A percentile compares a stretch with the other conserved stretches of the same genome.
phyloP scores from a whole-genome alignment of 345 rosid species.

The Salix exigua region DNA sequence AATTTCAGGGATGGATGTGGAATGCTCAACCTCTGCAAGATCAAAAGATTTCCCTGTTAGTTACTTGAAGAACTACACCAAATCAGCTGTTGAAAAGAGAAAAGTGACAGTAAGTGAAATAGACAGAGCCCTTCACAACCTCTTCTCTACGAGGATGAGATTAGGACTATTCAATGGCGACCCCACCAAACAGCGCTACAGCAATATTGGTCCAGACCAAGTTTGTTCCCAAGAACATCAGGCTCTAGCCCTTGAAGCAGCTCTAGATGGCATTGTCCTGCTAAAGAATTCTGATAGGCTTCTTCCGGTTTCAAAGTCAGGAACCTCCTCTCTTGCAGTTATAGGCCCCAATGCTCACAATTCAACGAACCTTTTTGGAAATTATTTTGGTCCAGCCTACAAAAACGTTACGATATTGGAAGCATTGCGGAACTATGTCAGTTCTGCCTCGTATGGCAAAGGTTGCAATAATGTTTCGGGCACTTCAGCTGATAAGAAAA shows the following conservation, averaged over 20 bases:
- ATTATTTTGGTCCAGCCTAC: constrained; percentile 79
- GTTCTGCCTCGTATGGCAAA: constrained; percentile 38
- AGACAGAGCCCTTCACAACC: constrained; percentile 74
- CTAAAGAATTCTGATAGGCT: constrained; percentile 55
- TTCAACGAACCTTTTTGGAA: constrained; percentile 55
- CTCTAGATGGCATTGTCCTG: constrained; percentile 77
- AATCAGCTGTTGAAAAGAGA: constrained; percentile 61
- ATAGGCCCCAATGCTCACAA: constrained; percentile 81
- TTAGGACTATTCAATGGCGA: constrained; percentile 76
- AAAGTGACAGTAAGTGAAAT: constrained; percentile 52
- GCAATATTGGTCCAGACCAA: constrained; percentile 51
- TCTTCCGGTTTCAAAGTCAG: constrained; percentile 62
- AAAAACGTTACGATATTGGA: constrained; percentile 54
- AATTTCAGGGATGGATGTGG: constrained; percentile 78
- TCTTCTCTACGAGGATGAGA: constrained; percentile 75
- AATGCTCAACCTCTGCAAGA: constrained; percentile 30
- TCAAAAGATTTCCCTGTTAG: constrained; percentile 27
- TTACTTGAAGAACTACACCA: constrained; percentile 58
- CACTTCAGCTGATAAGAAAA: constrained; percentile 39
- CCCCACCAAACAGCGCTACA: constrained; percentile 40
- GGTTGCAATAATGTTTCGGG: constrained; percentile 70
- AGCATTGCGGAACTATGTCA: constrained; percentile 49
- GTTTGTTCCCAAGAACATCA: constrained; percentile 71
- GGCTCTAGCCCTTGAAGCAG: constrained; percentile 75
- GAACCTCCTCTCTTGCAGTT: constrained; percentile 50